Evolutionary conservation across 306 rosid species (phyloP), one percentile per base, ranked within the genome.

Genomic region (Hylodesmum podocarpum): DNA sequence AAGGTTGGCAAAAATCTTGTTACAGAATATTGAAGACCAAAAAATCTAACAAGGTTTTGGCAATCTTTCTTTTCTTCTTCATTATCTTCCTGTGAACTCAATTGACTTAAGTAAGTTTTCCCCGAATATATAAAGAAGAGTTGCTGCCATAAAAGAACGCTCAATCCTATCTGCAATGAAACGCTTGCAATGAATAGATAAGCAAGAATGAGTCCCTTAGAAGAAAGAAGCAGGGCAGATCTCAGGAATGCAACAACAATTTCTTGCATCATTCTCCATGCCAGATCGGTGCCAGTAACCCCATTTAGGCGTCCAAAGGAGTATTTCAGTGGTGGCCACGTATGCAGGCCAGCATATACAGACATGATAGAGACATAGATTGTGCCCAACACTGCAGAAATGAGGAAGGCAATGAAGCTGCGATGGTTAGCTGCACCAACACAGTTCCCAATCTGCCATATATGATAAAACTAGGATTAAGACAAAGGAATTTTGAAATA

Each of bases 371-470:
- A 78, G 70, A 92, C 88, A 57, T 95, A 95, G 39, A 78, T 41
- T 55, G 88, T 86, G 75, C 99, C 87, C 73, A 76, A 21, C 65
- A 92, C 90, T 40, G 96, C 91, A 21, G 97, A 89, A 66, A 90
- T 91, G 74, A 95, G 97, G 88, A 95, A 95, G 78, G 86, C 70
- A 59, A 95, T 79, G 85, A 95, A 95, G 86, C 77, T 84, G 58
- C 82, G 84, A 88, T 92, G 99, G 79, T 95, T 95, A 75, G 86
- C 90, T n/a, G 97, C 97, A 25, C 97, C 99, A 34, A 95, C 97
- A 75, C 99, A 95, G 81, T 95, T 95, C 82, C 99, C 99, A 47
- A 95, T 95, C 99, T 95, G 97, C 86, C 81, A 76, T 44, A 58
- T 53, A 78, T 67, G 68, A 84, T 4, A 63, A 40, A 50, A 71